Base-by-base conservation (phyloP, 2,329 filamentous ascomycete genomes). In the Calonectria pseudoturangicola region DNA sequence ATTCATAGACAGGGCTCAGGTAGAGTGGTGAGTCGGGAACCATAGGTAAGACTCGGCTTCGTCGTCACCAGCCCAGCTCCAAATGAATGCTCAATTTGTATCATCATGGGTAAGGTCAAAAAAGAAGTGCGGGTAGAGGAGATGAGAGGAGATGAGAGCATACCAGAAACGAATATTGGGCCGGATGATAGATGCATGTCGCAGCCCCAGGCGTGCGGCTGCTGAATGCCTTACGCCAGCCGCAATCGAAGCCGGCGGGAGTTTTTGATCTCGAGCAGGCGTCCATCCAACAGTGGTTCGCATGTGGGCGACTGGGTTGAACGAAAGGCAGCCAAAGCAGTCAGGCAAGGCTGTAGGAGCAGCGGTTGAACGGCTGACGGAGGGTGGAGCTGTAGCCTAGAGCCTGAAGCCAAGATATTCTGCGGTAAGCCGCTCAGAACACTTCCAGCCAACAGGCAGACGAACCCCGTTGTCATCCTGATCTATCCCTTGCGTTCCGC, bases 21-120 rank as follows among this genome's bases (percentile, higher is more conserved):
- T 64, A 50, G 45, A 72, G 54, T 62, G 70, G 79, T 79, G 76
- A 75, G 64, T 82, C 78, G 60, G 78, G 75, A 89, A 89, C 89
- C 89, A 85, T 84, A 89, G 84, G 74, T 66, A 71, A 64, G 71
- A 79, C 85, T 87, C 88, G 89, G 89, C 86, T 91, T 89, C 89
- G 80, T 85, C 79, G 66, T 80, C 80, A 81, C 79, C 73, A 73
- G 78, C 76, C 78, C 69, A 48, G 77, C 84, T 85, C 84, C 76
- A 76, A 73, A 71, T 76, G 79, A 74, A 78, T 82, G 83, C 83
- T 84, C 83, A 81, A 78, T 73, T 79, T 79, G 74, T 85, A 83
- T 87, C 86, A 86, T 87, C 86, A 85, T 76, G 50, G 67, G 68
- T 27, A 73, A 27, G 54, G 30, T 65, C 21, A 62, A 36, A 50